phyloP scores from a whole-genome alignment of 2,329 filamentous ascomycete genomes.

The Fusarium udum region DNA sequence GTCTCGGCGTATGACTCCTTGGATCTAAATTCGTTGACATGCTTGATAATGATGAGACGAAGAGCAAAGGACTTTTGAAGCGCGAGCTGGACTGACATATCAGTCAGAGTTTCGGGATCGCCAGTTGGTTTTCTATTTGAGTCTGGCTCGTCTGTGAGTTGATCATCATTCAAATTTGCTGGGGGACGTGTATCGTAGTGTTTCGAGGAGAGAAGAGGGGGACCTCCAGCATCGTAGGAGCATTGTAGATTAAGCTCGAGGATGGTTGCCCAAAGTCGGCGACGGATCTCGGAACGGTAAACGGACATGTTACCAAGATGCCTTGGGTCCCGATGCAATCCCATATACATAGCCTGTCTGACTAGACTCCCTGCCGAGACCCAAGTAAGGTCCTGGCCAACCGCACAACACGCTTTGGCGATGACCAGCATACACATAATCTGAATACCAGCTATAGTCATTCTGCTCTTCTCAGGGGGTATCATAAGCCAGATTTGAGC shows the following conservation, averaged over 20 bases:
- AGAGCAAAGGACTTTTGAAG: conserved; percentile 55
- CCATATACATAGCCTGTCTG: conserved; percentile 66
- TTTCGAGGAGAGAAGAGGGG: conserved; percentile 55
- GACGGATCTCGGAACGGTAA: conserved; percentile 62
- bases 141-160: conserved; percentile 54
- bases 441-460: conserved; percentile 61
- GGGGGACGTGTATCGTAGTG: conserved; percentile 63
- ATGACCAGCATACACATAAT: conserved; percentile 61
- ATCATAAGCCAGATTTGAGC: conserved; percentile 61
- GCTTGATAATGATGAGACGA: conserved; percentile 55
- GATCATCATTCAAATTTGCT: conserved; percentile 61
- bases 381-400: conserved; percentile 63
- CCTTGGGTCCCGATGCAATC: conserved; percentile 65
- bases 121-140: conserved; percentile 18
- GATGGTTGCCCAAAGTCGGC: conserved; percentile 66
- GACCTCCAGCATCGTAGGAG: conserved; percentile 60
- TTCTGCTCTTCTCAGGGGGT: conserved; percentile 58
- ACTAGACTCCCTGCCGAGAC: conserved; percentile 60
- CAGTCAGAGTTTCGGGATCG: conserved; percentile 45
- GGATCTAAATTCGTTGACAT: conserved; percentile 58
- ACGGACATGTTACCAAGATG: conserved; percentile 58
- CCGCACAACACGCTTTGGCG: conserved; percentile 57
- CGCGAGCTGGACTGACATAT: conserved; percentile 61
- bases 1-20: conserved; percentile 58
- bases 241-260: conserved; percentile 64